Percentiles rank a stretch among this genome's conserved stretches.
Conservation (phyloP, 1,284 basidiomycete species). For the Rhodotorula sp. region DNA sequence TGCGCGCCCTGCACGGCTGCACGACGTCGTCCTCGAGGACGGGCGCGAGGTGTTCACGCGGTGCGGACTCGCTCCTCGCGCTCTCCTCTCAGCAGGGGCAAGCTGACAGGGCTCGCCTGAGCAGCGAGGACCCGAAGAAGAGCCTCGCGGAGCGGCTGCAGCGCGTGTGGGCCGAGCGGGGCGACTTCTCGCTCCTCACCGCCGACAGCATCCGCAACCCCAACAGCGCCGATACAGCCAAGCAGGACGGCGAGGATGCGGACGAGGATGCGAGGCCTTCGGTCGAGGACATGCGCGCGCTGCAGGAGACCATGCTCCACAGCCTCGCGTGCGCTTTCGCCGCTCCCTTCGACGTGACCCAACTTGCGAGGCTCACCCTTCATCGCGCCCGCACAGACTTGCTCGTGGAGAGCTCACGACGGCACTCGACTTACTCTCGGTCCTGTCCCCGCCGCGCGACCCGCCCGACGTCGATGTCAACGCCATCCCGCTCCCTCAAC, state of each 20-base stretch:
- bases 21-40: slow-evolving; percentile 26
- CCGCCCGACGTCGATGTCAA: slow-evolving; percentile 36
- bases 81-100: too few relatives aligned
- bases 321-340: slow-evolving; percentile 26
- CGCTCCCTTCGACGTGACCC: neutral
- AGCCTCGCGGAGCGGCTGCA: slow-evolving; percentile 32
- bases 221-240: neutral
- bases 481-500: slow-evolving; percentile 33
- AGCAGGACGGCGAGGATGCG: slow-evolving; percentile 4
- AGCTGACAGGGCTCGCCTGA: neutral
- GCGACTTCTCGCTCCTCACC: slow-evolving; percentile 42
- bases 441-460: slow-evolving; percentile 35
- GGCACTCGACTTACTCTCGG: slow-evolving; percentile 40
- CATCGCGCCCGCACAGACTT: slow-evolving; percentile 5
- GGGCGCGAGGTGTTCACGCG: slow-evolving; percentile 29
- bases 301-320: slow-evolving; percentile 28
- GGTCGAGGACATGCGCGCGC: slow-evolving; percentile 22
- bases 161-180: slow-evolving; percentile 44
- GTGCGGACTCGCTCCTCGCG: slow-evolving; percentile 6
- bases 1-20: slow-evolving; percentile 20
- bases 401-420: slow-evolving; percentile 36
- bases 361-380: too few relatives aligned
- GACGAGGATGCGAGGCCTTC: slow-evolving; percentile 18
- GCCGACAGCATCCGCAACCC: slow-evolving; percentile 14
- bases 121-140: slow-evolving; percentile 28